A percentile compares a stretch with the other conserved stretches of the same genome.
Evolutionary conservation across 805 yeast genomes (phyloP).

Genomic region (Candida berthetii): DNA sequence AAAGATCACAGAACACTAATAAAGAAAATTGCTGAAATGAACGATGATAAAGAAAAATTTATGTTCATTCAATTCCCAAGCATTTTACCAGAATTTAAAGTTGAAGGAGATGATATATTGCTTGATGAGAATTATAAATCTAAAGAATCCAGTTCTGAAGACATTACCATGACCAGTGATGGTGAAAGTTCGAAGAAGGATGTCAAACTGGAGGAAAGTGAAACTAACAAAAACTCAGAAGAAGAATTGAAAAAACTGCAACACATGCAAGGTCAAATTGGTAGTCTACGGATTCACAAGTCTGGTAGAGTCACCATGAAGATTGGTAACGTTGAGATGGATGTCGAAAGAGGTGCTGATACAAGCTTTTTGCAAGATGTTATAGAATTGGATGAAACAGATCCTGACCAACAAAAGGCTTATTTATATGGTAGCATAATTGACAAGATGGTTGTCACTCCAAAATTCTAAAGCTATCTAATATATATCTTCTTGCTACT

Average conservation of each 20-base stretch:
- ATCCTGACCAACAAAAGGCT: slow-evolving; percentile 32
- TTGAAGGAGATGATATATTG: slow-evolving; percentile 2
- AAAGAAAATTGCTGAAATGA: slow-evolving; percentile 17
- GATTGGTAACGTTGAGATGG: slow-evolving; percentile 64
- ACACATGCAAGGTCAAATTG: slow-evolving; percentile 52
- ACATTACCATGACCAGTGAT: slow-evolving; percentile 8
- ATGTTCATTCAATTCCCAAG: slow-evolving; percentile 33
- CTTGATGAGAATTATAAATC: slow-evolving; percentile 1
- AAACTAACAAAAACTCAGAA: slow-evolving; percentile 8
- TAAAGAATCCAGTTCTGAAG: slow-evolving; percentile 11
- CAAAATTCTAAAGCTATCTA: slow-evolving; percentile 26
- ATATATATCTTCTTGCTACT: not conserved
- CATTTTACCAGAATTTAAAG: slow-evolving; percentile 27
- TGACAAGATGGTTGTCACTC: slow-evolving; percentile 54
- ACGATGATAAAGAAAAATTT: slow-evolving; percentile 26
- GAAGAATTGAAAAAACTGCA: slow-evolving; percentile 6
- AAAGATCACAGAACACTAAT: slow-evolving; percentile 34
- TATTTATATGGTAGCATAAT: slow-evolving; percentile 48
- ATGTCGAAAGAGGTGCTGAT: slow-evolving; percentile 66
- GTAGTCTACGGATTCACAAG: slow-evolving; percentile 68
- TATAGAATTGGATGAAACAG: slow-evolving; percentile 42
- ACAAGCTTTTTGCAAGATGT: slow-evolving; percentile 70
- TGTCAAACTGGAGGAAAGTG: slow-evolving; percentile 7
- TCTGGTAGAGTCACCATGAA: slow-evolving; percentile 78
- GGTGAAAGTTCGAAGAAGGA: slow-evolving; percentile 7